Evolutionary conservation across 176 grass and related monocot genomes (phyloP).

Genomic region (Chloris gayana): DNA sequence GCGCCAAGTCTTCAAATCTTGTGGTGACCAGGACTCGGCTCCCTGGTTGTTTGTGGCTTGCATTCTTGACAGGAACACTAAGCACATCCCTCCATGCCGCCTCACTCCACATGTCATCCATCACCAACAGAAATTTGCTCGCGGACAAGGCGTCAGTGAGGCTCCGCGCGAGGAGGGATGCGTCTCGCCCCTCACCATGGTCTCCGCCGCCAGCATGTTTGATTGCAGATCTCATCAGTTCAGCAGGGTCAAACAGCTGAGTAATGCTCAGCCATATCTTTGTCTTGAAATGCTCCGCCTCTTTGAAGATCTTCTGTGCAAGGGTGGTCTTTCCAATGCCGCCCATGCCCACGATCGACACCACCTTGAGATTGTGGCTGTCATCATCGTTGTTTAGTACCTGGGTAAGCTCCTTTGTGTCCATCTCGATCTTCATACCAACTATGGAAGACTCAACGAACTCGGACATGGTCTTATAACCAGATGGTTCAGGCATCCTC

Average conservation of each 20-base stretch:
- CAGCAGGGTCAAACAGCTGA: not conserved
- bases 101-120: conserved; percentile 2
- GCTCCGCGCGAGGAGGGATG: not conserved
- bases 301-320: not conserved
- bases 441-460: not conserved
- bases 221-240: not conserved
- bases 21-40: not conserved
- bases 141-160: not conserved
- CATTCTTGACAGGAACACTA: not conserved
- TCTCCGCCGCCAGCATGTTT: not conserved
- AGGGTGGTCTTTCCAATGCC: conserved; percentile 32
- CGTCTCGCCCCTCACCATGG: not conserved
- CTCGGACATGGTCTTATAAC: not conserved
- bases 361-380: not conserved
- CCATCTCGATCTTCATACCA: conserved; percentile 24
- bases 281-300: not conserved
- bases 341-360: not conserved
- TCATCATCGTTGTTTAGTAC: not conserved
- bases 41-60: not conserved
- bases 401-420: not conserved
- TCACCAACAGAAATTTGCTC: not conserved
- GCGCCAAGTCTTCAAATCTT: not conserved
- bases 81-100: not conserved
- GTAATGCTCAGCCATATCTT: conserved; percentile 9
- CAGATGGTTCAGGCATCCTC: too few relatives aligned